Conservation (phyloP, 164 flowering plant genomes). For the Houttuynia cordata region DNA sequence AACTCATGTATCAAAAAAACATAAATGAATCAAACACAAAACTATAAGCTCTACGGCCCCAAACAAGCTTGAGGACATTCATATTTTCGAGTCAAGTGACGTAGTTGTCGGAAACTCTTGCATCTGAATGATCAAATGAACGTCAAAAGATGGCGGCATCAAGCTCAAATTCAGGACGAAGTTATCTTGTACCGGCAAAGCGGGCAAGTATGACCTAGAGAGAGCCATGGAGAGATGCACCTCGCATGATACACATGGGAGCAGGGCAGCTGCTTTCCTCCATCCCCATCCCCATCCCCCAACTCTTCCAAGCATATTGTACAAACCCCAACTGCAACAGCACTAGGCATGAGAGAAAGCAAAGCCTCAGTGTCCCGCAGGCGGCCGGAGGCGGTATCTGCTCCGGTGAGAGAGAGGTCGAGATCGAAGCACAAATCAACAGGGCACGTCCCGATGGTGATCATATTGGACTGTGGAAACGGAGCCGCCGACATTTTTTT, state of each 20-base stretch:
- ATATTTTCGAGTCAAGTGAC: no score
- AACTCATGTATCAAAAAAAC: no score
- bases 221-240: not conserved
- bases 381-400: not conserved
- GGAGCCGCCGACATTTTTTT: no score
- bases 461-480: no score
- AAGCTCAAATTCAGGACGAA: not conserved
- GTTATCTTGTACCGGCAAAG: not conserved
- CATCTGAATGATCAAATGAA: no score
- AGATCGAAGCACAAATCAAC: slow-evolving; percentile 2
- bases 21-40: no score
- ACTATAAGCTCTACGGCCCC: no score
- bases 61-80: no score
- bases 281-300: not conserved
- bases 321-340: not conserved
- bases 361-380: not conserved
- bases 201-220: not conserved
- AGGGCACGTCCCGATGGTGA: no score
- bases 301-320: not conserved
- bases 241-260: not conserved
- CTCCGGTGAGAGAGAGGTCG: slow-evolving; percentile 20
- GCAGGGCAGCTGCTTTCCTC: not conserved
- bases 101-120: no score
- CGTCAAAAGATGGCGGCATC: no score
- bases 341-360: not conserved